Evolutionary conservation across 2,329 filamentous ascomycete genomes (phyloP), one percentile per base, ranked within the genome.

Genomic region (Claviceps citrina): DNA sequence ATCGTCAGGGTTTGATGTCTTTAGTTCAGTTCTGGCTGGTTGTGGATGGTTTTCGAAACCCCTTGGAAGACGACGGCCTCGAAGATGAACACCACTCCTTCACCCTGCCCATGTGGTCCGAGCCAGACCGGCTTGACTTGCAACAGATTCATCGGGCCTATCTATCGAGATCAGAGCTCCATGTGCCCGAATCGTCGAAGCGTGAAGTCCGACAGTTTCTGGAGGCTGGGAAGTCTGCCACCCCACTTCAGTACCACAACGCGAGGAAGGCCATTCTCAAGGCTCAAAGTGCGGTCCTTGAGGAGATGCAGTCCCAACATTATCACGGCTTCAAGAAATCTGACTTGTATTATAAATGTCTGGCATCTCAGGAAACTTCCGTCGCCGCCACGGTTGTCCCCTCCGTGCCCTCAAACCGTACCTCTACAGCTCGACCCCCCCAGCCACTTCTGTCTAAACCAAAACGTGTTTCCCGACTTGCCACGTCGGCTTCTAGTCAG

Each of bases 21-120:
- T 65, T 95, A 35, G 87, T 98, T 5, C 91, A 98, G 53, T 98
- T 96, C 59, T 98, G 89, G 86, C 78, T 98, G 31, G 91, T 96
- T 3, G 91, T 96, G 5, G 91, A 98, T 61, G 89, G 91, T 0
- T 85, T 96, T 50, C 81, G 93, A 31, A 94, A 93, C 50, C 93
- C 91, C 0, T 65, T 98, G 3, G 91, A 98, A 59, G 84, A 89
- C 47, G 71, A 75, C 51, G 79, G 80, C 27, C 54, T 54, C 10
- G 62, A 64, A 16, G 83, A 91, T 44, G 78, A 76, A 22, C 68
- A 75, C 26, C 66, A 75, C 1, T 73, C 80, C 2, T 64, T 76
- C 2, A 70, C 67, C 22, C 60, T 81, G 15, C 66, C 72, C 3
- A 72, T 76, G 38, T 95, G 86, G 83, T 81, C 78, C 1, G 76